These are phyloP conservation scores for Amaranthus hypochondriacus DNA, from an alignment of 148 eudicot species.

Conservation along the genomic window DNA sequence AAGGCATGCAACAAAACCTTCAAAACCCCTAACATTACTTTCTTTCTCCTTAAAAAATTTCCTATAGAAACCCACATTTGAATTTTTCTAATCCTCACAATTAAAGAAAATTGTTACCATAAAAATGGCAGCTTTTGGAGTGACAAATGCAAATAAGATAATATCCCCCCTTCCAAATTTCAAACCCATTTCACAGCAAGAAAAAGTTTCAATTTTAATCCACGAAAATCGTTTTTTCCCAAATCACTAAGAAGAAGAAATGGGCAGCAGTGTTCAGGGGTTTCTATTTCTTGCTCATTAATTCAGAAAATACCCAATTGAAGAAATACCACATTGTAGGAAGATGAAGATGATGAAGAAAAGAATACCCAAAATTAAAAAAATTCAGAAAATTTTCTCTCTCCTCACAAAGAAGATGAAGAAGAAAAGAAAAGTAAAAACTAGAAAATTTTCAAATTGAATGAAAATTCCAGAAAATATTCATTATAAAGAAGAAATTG, in stretches of 20 bases:
- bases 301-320: slow-evolving; percentile 4
- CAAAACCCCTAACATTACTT: slow-evolving; percentile 12
- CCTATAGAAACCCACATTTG: neutral
- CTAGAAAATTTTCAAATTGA: too few relatives aligned
- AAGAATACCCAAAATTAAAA: too few relatives aligned
- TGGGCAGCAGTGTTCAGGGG: slow-evolving; percentile 28
- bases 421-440: too few relatives aligned
- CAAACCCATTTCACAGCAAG: slow-evolving; percentile 33
- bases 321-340: too few relatives aligned
- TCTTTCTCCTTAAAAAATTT: slow-evolving; percentile 2
- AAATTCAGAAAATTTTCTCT: too few relatives aligned
- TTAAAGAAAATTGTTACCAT: neutral
- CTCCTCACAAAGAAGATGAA: too few relatives aligned
- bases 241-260: slow-evolving; percentile 25
- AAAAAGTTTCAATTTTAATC: slow-evolving; percentile 28
- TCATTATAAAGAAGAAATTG: too few relatives aligned
- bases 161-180: slow-evolving; percentile 19
- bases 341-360: too few relatives aligned
- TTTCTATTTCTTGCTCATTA: slow-evolving; percentile 38
- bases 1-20: slow-evolving; percentile 15
- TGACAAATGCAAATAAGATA: slow-evolving; percentile 29
- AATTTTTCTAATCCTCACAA: neutral
- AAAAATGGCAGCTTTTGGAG: slow-evolving; percentile 25
- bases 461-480: too few relatives aligned
- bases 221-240: slow-evolving; percentile 28